Conservation (phyloP, 306 rosid genomes). For the Dalbergia cultrata region DNA sequence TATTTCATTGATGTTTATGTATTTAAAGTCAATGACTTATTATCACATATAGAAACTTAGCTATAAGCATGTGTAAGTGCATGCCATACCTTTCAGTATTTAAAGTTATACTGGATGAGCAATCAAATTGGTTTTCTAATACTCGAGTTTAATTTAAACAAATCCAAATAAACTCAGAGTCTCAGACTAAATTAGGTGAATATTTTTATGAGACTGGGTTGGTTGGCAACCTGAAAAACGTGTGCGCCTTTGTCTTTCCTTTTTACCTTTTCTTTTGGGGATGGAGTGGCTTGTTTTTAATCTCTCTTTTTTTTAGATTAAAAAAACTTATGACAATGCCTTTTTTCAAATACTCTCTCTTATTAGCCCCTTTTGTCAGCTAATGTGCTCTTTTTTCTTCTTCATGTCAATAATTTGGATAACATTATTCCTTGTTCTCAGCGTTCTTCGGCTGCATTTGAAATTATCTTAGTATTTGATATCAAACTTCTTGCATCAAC, state of each 20-base stretch:
- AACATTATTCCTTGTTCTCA: constrained; percentile 21
- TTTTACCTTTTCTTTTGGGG: background rate
- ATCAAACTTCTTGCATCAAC: constrained; percentile 1
- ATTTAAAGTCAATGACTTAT: background rate
- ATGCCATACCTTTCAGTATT: background rate
- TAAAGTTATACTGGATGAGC: background rate
- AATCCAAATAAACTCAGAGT: background rate
- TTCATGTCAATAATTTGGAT: constrained; percentile 1
- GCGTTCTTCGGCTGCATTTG: constrained; percentile 13
- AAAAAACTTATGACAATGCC: too few species aligned
- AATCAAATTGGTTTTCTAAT: background rate
- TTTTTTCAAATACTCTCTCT: background rate
- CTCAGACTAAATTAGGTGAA: background rate
- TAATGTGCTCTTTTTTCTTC: background rate
- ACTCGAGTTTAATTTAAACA: background rate
- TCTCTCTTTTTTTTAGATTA: background rate
- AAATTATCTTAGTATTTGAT: constrained; percentile 31
- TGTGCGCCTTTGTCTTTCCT: background rate
- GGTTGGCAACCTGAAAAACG: background rate
- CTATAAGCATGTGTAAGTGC: background rate
- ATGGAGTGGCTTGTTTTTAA: background rate
- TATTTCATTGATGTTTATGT: background rate
- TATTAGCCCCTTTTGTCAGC: background rate
- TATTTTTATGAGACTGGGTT: background rate
- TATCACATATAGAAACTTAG: background rate